Evolutionary conservation across 352 stramenopile genomes (phyloP), one percentile per base, ranked within the genome.

Genomic region (Peronosclerospora sorghi): DNA sequence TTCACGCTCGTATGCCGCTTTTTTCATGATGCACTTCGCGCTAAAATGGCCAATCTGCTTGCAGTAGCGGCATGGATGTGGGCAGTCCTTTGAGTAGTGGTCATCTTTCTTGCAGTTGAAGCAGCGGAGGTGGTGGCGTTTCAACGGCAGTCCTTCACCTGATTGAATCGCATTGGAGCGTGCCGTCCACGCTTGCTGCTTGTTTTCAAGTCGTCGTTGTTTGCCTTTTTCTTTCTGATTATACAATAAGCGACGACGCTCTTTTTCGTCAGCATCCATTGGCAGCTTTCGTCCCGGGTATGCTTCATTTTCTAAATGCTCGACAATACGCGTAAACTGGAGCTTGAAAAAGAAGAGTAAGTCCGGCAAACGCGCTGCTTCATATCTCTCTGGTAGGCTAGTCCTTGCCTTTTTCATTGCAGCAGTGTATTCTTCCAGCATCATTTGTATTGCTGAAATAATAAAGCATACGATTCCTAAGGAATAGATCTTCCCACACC

Each of bases 341-440:
- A 90, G 62, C 34, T 83, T 69, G 51, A 93, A 93, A 35, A 88
- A 90, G 60, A 86, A 93, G 17, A 90, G 55, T 55, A 93, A 35
- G 19, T 86, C 73, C 20, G 64, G 54, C 20, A 89, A 41, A 8
- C 75, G 59, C 4, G 63, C 66, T 7, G 30, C 24, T 26, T 73
- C 47, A 1, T 62, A 54, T 4, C 62, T 61, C 9, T 59, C 54
- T 1, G 59, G 56, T 12, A 78, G 34, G 2, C 45, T 14, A 4
- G 81, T 56, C 8, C 51, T 56, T 6, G 54, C 59, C 30, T 49
- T 59, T 9, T 56, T 51, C 24, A 61, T 64, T 0, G 72, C 74
- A 5, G 60, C 45, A 35, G 68, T 48, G 41, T 83, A 93, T 41
- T 93, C 80, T 27, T 83, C 56, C 0, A 93, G 67, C 75, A 89